Evolutionary conservation across 1,284 basidiomycete genomes (phyloP).

Genomic region (Ganoderma resinaceum): DNA sequence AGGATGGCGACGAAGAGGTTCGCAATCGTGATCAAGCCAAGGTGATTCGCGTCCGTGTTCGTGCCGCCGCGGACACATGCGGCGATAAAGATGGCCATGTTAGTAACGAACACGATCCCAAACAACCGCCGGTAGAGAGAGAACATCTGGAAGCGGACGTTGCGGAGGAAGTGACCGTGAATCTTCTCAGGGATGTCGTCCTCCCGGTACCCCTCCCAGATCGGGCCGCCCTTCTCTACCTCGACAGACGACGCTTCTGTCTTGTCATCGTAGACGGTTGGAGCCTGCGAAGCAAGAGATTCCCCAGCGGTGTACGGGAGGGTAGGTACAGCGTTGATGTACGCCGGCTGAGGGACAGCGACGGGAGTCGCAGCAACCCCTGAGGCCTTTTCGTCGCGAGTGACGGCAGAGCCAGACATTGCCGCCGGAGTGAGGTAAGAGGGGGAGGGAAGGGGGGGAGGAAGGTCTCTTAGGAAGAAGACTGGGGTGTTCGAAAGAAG

Average conservation of each 20-base stretch:
- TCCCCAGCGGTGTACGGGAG: constrained; percentile 19
- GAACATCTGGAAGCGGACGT: constrained; percentile 60
- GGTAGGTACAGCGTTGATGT: constrained; percentile 9
- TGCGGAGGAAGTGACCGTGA: constrained; percentile 50
- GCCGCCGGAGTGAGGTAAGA: background rate
- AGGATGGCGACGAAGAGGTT: constrained; percentile 61
- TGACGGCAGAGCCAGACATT: background rate
- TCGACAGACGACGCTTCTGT: constrained; percentile 28
- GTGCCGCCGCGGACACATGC: constrained; percentile 42
- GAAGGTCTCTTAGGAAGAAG: background rate
- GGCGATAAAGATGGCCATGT: constrained; percentile 59
- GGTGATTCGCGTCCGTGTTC: constrained; percentile 50
- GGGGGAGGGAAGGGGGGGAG: background rate
- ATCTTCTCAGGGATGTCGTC: constrained; percentile 57
- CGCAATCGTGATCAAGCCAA: constrained; percentile 55
- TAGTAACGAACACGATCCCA: constrained; percentile 59
- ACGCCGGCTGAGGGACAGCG: background rate
- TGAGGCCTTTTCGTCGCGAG: background rate
- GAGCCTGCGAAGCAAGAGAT: constrained; percentile 21
- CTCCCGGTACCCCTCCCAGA: constrained; percentile 59
- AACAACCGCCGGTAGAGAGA: constrained; percentile 64
- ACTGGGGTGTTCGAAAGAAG: constrained; percentile 8
- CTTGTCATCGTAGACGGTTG: constrained; percentile 25
- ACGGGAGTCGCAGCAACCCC: background rate
- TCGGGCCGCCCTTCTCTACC: constrained; percentile 38